Conservation (phyloP, 495 filamentous ascomycete species). For the Paragyromitra xinjiangensis region DNA sequence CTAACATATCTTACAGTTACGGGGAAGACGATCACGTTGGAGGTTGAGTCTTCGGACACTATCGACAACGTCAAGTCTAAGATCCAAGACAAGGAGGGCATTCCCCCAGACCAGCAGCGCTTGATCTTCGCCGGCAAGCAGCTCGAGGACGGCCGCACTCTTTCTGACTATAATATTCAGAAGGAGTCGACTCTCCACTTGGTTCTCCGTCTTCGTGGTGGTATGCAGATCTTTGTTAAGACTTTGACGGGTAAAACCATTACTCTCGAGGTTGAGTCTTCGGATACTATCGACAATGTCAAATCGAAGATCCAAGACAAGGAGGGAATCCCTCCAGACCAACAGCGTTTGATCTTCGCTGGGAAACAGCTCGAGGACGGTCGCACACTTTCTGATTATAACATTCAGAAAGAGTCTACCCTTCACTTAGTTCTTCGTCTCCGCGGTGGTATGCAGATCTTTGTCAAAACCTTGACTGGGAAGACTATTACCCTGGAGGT, state of each 20-base stretch:
- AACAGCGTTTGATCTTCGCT: conserved; percentile 92
- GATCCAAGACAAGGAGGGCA: conserved; percentile 99
- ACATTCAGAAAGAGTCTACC: conserved; percentile 99
- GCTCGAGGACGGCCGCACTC: conserved; percentile 93
- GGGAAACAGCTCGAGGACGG: conserved; percentile 84
- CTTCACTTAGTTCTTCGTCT: conserved; percentile 95
- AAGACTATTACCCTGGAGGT: conserved; percentile 94
- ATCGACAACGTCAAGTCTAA: conserved; percentile 99
- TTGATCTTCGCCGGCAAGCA: conserved; percentile 99
- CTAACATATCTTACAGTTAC: conserved; percentile 67
- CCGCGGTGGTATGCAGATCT: conserved; percentile 97
- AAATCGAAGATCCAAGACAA: conserved; percentile 83
- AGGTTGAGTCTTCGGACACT: conserved; percentile 97
- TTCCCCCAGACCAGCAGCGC: conserved; percentile 97
- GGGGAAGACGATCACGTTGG: conserved; percentile 99
- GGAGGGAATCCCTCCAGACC: conserved; percentile 80
- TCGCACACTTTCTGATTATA: conserved; percentile 96
- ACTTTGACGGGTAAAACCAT: conserved; percentile 97
- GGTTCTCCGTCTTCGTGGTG: conserved; percentile 96
- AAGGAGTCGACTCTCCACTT: conserved; percentile 97
- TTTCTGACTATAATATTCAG: conserved; percentile 98
- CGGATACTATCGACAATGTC: conserved; percentile 70
- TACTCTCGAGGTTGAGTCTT: conserved; percentile 95
- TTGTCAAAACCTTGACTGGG: conserved; percentile 91
- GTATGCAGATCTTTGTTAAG: conserved; percentile 88